A percentile compares a stretch with the other conserved stretches of the same genome.
Evolutionary conservation across 2,329 filamentous ascomycete species (phyloP).

Genomic region (Periglandula ipomoeae): DNA sequence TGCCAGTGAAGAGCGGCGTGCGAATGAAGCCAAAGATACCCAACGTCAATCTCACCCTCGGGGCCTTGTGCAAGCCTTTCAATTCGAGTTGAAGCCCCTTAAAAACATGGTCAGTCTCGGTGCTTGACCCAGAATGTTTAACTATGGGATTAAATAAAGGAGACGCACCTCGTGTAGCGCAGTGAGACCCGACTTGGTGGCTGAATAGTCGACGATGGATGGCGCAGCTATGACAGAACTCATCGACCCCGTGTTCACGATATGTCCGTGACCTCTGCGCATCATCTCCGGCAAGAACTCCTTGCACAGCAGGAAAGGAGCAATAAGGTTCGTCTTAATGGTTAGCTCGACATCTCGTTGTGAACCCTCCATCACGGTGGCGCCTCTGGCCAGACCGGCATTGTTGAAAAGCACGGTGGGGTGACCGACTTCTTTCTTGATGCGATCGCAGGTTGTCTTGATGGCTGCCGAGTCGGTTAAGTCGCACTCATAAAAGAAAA

Average conservation of each 20-base stretch:
- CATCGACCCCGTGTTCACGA: constrained; percentile 52
- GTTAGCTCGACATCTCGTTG: constrained; percentile 21
- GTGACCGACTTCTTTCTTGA: constrained; percentile 25
- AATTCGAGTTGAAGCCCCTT: constrained; percentile 23
- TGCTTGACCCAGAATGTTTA: no score
- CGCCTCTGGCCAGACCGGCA: constrained; percentile 21
- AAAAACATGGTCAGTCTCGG: no score
- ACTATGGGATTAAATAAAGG: not conserved
- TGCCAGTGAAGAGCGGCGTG: constrained; percentile 21
- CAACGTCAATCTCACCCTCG: constrained; percentile 19
- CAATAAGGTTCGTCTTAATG: constrained; percentile 40
- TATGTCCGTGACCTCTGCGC: constrained; percentile 49
- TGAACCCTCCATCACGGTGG: constrained; percentile 19
- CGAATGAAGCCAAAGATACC: constrained; percentile 22
- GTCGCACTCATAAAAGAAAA: constrained; percentile 26
- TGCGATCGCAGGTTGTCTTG: constrained; percentile 16
- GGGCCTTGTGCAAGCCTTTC: constrained; percentile 18
- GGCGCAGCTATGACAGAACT: constrained; percentile 45
- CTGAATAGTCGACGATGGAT: constrained; percentile 50
- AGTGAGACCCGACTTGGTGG: constrained; percentile 37
- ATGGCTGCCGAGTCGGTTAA: constrained; percentile 23
- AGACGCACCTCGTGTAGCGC: constrained; percentile 18
- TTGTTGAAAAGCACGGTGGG: constrained; percentile 29
- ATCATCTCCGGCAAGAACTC: constrained; percentile 54
- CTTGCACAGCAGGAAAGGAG: constrained; percentile 48